Conservation (phyloP, 257 asterid genomes). For the Salvia rosmarinus region DNA sequence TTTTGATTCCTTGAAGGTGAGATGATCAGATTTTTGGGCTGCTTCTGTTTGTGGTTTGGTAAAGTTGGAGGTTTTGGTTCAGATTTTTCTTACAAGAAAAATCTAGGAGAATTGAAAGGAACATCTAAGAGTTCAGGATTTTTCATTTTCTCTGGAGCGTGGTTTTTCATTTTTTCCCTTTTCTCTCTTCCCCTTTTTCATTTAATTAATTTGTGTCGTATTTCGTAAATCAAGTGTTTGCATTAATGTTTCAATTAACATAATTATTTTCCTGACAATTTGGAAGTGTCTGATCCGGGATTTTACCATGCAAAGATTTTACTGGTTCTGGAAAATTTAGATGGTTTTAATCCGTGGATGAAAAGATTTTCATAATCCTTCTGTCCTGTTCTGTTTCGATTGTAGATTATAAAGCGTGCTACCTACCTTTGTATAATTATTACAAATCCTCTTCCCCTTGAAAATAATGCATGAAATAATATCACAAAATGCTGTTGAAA, state of each 20-base stretch:
- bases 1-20: conserved; percentile 44
- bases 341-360: conserved; percentile 37
- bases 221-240: not conserved
- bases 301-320: conserved; percentile 32
- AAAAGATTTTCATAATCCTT: conserved; percentile 1
- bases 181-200: not conserved
- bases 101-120: conserved; percentile 17
- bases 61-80: conserved; percentile 35
- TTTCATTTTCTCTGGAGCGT: not conserved
- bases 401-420: conserved; percentile 32
- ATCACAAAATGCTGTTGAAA: conserved; percentile 32
- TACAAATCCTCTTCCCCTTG: not conserved
- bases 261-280: not conserved
- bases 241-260: conserved; percentile 19
- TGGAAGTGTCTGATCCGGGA: conserved; percentile 50
- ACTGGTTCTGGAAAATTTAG: conserved; percentile 14
- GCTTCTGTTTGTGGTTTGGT: conserved; percentile 38
- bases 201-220: not conserved
- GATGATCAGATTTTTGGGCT: conserved; percentile 39
- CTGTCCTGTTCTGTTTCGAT: conserved; percentile 33
- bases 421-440: not conserved
- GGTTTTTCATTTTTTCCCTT: conserved; percentile 1
- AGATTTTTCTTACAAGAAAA: conserved; percentile 2
- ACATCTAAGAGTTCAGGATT: conserved; percentile 27
- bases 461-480: conserved; percentile 29